These are phyloP conservation scores for Gastrolobium villosum DNA, from an alignment of 306 rosid species.

Conservation along the genomic window DNA sequence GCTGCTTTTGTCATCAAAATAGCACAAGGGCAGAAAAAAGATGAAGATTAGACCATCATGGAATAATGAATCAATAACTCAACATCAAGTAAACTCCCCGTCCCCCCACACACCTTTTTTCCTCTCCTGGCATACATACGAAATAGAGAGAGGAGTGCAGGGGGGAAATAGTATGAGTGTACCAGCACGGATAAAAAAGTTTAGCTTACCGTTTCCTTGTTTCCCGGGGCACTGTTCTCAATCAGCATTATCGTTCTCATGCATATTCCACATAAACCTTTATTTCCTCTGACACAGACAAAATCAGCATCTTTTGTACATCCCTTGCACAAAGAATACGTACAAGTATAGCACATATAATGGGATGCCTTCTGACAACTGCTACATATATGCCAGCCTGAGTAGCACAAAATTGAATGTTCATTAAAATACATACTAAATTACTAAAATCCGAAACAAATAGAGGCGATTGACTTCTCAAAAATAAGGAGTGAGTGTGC, in stretches of 20 bases:
- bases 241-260: constrained; percentile 91
- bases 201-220: too few relatives aligned
- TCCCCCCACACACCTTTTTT: background rate
- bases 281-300: constrained; percentile 79
- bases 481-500: constrained; percentile 9
- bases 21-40: constrained; percentile 7
- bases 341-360: constrained; percentile 95
- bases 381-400: constrained; percentile 99
- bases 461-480: background rate
- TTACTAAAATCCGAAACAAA: constrained; percentile 28
- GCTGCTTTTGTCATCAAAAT: constrained; percentile 96
- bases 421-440: constrained; percentile 13
- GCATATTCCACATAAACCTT: constrained; percentile 92
- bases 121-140: background rate
- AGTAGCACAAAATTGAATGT: constrained; percentile 34
- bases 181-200: constrained; percentile 42
- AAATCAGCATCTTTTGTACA: constrained; percentile 87
- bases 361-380: constrained; percentile 81
- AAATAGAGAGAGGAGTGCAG: background rate
- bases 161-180: background rate
- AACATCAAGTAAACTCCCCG: constrained; percentile 1
- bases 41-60: constrained; percentile 42
- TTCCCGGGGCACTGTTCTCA: constrained; percentile 72
- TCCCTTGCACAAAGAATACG: constrained; percentile 90
- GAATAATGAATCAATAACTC: constrained; percentile 14